These are phyloP conservation scores for Lecanicillium sp. DNA, from an alignment of 2,329 filamentous ascomycete species.

Conservation along the genomic window DNA sequence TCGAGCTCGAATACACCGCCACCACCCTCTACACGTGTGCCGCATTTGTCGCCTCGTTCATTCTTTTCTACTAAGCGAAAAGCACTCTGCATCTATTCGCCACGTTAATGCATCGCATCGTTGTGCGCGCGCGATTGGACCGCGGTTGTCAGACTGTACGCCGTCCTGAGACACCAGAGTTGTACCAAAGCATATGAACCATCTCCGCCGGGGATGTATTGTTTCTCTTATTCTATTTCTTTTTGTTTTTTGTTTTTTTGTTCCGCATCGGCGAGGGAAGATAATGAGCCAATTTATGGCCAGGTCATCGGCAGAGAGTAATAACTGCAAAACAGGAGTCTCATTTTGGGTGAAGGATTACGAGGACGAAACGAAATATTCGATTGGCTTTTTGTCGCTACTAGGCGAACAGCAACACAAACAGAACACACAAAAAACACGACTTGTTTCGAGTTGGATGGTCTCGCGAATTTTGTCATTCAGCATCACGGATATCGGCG, in stretches of 20 bases:
- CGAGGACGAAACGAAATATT: constrained; percentile 9
- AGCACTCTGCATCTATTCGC: not conserved
- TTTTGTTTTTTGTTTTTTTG: not conserved
- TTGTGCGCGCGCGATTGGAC: not conserved
- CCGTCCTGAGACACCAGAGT: not conserved
- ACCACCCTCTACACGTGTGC: constrained; percentile 44
- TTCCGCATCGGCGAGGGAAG: not conserved
- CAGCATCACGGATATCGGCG: constrained; percentile 12
- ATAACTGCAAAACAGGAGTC: not conserved
- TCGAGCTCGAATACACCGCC: constrained; percentile 48
- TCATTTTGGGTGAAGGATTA: constrained; percentile 9
- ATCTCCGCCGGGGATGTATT: not conserved
- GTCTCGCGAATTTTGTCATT: constrained; percentile 4
- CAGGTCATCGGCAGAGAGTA: not conserved
- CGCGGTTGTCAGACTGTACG: not conserved
- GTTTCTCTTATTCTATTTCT: not conserved
- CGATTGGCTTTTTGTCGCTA: not conserved
- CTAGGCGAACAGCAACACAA: constrained; percentile 6
- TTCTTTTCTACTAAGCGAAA: constrained; percentile 16
- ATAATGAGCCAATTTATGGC: not conserved
- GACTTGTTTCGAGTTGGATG: constrained; percentile 6
- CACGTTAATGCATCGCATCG: not conserved
- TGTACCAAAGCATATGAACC: constrained; percentile 2
- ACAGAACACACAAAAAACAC: too few relatives aligned
- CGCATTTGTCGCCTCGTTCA: constrained; percentile 40